Base-by-base conservation (phyloP, 257 asterid genomes). In the Sherardia arvensis region DNA sequence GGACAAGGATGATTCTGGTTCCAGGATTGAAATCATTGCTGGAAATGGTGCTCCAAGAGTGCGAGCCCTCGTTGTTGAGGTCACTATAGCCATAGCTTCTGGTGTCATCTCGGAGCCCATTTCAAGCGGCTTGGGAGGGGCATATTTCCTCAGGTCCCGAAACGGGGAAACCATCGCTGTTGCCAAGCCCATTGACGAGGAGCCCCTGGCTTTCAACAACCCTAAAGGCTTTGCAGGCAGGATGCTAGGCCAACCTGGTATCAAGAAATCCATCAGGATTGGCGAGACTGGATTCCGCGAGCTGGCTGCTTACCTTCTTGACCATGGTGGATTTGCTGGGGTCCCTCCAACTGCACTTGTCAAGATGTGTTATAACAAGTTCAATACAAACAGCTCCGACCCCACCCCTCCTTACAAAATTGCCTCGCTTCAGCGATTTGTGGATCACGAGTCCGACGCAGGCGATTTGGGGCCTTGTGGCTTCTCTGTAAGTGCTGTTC, bases 101-200 rank as follows among this genome's bases (percentile, higher is more conserved):
- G 98, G 98, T 5, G 62, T 79, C 75, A 73, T 51, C 28, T 95
- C 93, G 0, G 95, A 92, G 86, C 92, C 95, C 6, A 72, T 85
- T 5, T 80, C 95, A 28, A 85, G 82, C 62, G 98, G 98, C 40
- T 90, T 92, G 1, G 98, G 98, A 4, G 98, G 98, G 10, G 97
- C 95, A 53, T 92, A 92, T 79, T 84, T 92, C 65, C 53, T 92
- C 2, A 83, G 79, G 4, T 70, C 89, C 4, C 79, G 70, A 56
- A 82, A 73, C 58, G 95, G 95, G 5, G 84, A 77, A 28, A 75
- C 76, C 23, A 73, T 92, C 26, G 95, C 95, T 8, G 97, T 92
- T 30, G 95, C 95, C 4, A 92, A 92, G 83, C 98, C 98, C 0
- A 74, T 87, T 27, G 98, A 92, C 32, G 98, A 92, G 86, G 98